phyloP scores from a whole-genome alignment of 2,329 filamentous ascomycete species.

The Colletotrichum destructivum region DNA sequence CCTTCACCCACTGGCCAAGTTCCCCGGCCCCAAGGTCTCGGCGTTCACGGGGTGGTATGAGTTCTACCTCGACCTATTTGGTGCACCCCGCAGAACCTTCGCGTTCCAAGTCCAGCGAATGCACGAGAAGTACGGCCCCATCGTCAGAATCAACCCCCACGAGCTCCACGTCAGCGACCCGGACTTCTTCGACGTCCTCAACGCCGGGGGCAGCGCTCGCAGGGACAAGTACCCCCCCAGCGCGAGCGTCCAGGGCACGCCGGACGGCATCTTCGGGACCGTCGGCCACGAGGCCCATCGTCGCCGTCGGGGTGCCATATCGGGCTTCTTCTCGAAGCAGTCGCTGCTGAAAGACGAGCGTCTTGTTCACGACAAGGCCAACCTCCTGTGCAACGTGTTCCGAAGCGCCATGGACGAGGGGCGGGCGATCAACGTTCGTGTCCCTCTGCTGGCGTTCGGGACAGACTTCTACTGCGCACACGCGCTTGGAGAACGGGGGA shows the following conservation, averaged over 20 bases:
- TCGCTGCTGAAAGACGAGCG: conserved; percentile 40
- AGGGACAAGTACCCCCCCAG: conserved; percentile 1
- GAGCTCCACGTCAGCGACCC: conserved; percentile 41
- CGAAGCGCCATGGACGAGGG: not conserved
- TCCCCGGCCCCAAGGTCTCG: conserved; percentile 53
- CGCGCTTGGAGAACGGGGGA: not conserved
- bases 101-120: conserved; percentile 27
- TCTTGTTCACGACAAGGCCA: conserved; percentile 14
- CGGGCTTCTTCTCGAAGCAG: conserved; percentile 45
- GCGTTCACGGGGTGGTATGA: conserved; percentile 52
- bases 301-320: conserved; percentile 42
- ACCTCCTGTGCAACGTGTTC: not conserved
- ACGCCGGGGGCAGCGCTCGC: conserved; percentile 24
- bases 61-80: conserved; percentile 50
- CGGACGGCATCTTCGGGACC: conserved; percentile 48
- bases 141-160: conserved; percentile 42
- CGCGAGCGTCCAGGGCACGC: conserved; percentile 15
- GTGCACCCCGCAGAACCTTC: conserved; percentile 9
- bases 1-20: conserved; percentile 44
- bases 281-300: conserved; percentile 45
- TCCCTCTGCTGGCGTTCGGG: not conserved
- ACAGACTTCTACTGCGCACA: conserved; percentile 2
- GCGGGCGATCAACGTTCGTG: not conserved
- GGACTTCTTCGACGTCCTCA: conserved; percentile 40
- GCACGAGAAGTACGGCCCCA: conserved; percentile 41